Conservation (phyloP, 1,284 basidiomycete species). For the Cystobasidiaceae sp. region DNA sequence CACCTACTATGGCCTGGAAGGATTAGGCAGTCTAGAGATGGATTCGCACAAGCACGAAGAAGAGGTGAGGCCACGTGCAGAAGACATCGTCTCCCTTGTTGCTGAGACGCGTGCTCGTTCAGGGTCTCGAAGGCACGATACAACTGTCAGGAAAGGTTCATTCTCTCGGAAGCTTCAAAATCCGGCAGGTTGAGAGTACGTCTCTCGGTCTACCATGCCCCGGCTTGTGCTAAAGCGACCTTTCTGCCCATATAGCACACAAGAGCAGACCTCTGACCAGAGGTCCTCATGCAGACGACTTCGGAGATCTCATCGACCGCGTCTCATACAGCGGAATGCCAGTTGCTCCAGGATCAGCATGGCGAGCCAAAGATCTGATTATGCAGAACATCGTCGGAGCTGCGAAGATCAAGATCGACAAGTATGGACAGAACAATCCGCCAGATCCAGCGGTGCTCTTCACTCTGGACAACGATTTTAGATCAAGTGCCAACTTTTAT, state of each 20-base stretch:
- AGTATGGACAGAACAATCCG: constrained; percentile 52
- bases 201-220: constrained; percentile 3
- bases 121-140: constrained; percentile 68
- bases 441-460: constrained; percentile 77
- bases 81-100: constrained; percentile 22
- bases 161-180: constrained; percentile 71
- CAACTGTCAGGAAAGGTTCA: constrained; percentile 65
- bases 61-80: constrained; percentile 48
- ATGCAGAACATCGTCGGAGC: constrained; percentile 59
- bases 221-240: neutral
- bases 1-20: constrained; percentile 81
- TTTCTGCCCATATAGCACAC: constrained; percentile 51
- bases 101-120: constrained; percentile 19
- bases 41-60: constrained; percentile 65
- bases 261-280: constrained; percentile 55
- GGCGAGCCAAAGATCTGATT: constrained; percentile 77
- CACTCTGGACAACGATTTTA: constrained; percentile 66
- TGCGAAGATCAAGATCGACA: constrained; percentile 56
- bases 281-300: constrained; percentile 58
- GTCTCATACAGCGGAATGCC: constrained; percentile 66
- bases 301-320: constrained; percentile 61
- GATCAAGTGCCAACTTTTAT: constrained; percentile 68
- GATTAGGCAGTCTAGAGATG: constrained; percentile 71
- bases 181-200: constrained; percentile 74
- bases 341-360: constrained; percentile 61